Conservation (phyloP, 1,284 basidiomycete genomes). For the Macrocystidia cucumis region DNA sequence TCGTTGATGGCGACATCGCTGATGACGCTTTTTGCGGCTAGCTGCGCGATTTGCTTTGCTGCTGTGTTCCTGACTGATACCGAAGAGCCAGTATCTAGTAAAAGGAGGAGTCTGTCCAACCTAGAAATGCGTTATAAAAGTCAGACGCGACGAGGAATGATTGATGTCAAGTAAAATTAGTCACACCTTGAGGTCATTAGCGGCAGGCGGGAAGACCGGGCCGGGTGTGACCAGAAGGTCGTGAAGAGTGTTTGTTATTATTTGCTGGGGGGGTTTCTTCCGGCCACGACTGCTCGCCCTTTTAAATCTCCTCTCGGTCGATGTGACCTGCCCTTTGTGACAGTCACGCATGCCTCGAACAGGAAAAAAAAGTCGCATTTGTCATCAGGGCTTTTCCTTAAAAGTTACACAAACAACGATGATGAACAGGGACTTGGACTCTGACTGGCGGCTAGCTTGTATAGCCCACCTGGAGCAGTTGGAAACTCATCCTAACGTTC, state of each 20-base stretch:
- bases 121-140: slow-evolving; percentile 27
- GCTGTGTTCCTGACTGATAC: slow-evolving; percentile 82
- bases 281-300: slow-evolving; percentile 23
- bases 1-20: slow-evolving; percentile 77
- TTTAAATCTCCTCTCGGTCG: slow-evolving; percentile 31
- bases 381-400: no score
- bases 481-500: no score
- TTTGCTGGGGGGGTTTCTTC: slow-evolving; percentile 35
- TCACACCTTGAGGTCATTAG: slow-evolving; percentile 64
- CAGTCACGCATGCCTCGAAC: slow-evolving; percentile 16
- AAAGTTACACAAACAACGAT: no score
- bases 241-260: slow-evolving; percentile 28
- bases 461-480: no score
- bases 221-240: slow-evolving; percentile 20
- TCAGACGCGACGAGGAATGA: background rate
- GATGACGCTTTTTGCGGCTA: slow-evolving; percentile 77
- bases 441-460: no score
- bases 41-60: slow-evolving; percentile 87
- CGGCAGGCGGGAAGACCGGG: slow-evolving; percentile 29
- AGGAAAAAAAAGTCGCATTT: no score
- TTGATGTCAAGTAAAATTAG: slow-evolving; percentile 7
- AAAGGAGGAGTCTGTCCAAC: slow-evolving; percentile 87
- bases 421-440: no score
- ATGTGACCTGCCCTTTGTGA: slow-evolving; percentile 23
- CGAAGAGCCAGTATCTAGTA: slow-evolving; percentile 88